Conservation (phyloP, 805 yeast genomes). For the Starmerella tilneyi region DNA sequence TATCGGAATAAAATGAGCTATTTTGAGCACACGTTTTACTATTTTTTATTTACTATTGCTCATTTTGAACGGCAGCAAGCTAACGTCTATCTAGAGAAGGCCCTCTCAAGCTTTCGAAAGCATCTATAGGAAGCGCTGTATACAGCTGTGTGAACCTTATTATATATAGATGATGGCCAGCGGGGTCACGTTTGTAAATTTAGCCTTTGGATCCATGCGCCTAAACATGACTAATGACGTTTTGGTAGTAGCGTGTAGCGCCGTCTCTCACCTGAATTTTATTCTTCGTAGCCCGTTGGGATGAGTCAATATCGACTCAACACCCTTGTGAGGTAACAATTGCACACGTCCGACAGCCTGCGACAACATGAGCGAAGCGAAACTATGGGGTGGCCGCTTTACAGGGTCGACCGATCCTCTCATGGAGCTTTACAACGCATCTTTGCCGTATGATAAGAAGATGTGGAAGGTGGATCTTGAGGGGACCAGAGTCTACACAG, state of each 20-base stretch:
- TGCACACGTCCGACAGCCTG: too few species aligned
- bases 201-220: background rate
- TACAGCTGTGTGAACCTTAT: too few species aligned
- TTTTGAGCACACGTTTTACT: background rate
- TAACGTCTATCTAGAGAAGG: background rate
- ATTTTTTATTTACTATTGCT: too few species aligned
- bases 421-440: conserved; percentile 95
- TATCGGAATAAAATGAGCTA: background rate
- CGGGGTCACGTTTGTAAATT: too few species aligned
- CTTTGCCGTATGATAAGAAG: conserved; percentile 86
- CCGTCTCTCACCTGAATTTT: conserved; percentile 1
- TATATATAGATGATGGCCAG: too few species aligned
- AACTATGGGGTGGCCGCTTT: conserved; percentile 97
- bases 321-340: background rate
- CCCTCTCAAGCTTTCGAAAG: too few species aligned
- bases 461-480: conserved; percentile 92
- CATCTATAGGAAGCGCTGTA: too few species aligned
- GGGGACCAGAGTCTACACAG: conserved; percentile 88
- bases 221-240: background rate
- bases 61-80: background rate
- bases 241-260: too few species aligned
- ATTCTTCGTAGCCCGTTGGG: background rate
- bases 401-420: conserved; percentile 93
- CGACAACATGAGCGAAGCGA: conserved; percentile 43
- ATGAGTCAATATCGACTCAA: background rate